Evolutionary conservation across 140 eudicot species (phyloP).

Genomic region (Erigeron philadelphicus): DNA sequence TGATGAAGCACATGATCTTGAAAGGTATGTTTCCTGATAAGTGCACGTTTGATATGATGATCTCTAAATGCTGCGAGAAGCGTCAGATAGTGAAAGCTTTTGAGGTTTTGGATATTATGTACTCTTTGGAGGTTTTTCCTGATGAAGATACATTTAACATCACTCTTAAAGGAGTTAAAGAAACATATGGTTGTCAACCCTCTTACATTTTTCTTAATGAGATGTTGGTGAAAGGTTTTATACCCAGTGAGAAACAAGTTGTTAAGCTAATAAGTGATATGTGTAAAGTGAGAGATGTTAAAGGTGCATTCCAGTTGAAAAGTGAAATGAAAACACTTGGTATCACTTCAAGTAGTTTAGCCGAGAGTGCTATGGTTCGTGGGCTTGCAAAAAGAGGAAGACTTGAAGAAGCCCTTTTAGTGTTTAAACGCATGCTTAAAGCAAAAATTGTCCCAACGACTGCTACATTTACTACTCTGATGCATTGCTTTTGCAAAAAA

Average conservation of each 20-base stretch:
- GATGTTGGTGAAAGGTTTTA: constrained; percentile 58
- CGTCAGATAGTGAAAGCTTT: constrained; percentile 56
- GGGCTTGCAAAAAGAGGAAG: constrained; percentile 69
- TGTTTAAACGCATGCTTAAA: constrained; percentile 64
- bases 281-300: constrained; percentile 61
- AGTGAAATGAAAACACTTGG: constrained; percentile 51
- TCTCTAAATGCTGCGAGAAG: constrained; percentile 46
- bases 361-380: constrained; percentile 81
- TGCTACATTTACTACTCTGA: constrained; percentile 73
- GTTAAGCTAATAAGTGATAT: constrained; percentile 52
- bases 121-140: constrained; percentile 34
- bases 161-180: constrained; percentile 54
- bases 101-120: constrained; percentile 59
- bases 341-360: constrained; percentile 40
- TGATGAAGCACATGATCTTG: constrained; percentile 59
- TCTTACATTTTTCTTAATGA: constrained; percentile 37
- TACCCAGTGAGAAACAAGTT: constrained; percentile 53
- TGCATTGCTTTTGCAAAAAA: constrained; percentile 74
- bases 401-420: constrained; percentile 61
- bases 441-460: constrained; percentile 54
- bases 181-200: constrained; percentile 35
- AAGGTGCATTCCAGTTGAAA: constrained; percentile 52
- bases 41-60: constrained; percentile 56
- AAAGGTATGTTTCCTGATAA: constrained; percentile 47
- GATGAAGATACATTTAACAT: constrained; percentile 51